Conservation (phyloP, 1,139 yeast genomes). For the Candida freyschussii region DNA sequence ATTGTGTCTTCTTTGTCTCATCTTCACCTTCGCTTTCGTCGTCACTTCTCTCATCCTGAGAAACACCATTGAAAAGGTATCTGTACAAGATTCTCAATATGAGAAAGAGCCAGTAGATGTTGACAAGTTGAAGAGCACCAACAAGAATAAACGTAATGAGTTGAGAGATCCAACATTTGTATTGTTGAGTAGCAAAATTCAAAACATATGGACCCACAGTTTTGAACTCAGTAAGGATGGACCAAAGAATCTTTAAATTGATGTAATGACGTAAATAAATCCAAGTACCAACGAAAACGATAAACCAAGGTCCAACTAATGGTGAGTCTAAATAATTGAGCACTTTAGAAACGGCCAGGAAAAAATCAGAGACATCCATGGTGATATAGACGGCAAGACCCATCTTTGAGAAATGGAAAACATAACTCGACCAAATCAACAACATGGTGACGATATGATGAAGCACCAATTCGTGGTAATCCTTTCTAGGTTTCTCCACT, state of each 20-base stretch:
- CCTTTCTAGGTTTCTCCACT: conserved; percentile 93
- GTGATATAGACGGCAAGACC: conserved; percentile 88
- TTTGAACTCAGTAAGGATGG: conserved; percentile 80
- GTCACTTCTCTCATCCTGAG: conserved; percentile 87
- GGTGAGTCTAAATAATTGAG: conserved; percentile 75
- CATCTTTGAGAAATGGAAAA: conserved; percentile 95
- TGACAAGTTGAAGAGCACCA: conserved; percentile 77
- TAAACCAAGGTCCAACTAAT: conserved; percentile 59
- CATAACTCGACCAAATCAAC: conserved; percentile 82
- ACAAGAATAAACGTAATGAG: conserved; percentile 78
- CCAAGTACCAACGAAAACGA: conserved; percentile 72
- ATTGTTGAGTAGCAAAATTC: conserved; percentile 89
- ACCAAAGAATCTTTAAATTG: conserved; percentile 77
- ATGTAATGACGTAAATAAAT: conserved; percentile 82
- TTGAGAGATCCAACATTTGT: conserved; percentile 94
- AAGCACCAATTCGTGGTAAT: conserved; percentile 81
- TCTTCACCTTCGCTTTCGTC: conserved; percentile 27
- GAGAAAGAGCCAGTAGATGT: conserved; percentile 80
- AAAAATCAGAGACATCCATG: conserved; percentile 93
- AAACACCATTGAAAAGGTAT: conserved; percentile 40
- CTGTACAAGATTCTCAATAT: conserved; percentile 75
- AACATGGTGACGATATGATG: conserved; percentile 92
- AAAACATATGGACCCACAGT: conserved; percentile 78
- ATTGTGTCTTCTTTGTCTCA: conserved; percentile 5
- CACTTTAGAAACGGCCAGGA: conserved; percentile 77